phyloP scores from a whole-genome alignment of 306 rosid species.

The Styphnolobium japonicum region DNA sequence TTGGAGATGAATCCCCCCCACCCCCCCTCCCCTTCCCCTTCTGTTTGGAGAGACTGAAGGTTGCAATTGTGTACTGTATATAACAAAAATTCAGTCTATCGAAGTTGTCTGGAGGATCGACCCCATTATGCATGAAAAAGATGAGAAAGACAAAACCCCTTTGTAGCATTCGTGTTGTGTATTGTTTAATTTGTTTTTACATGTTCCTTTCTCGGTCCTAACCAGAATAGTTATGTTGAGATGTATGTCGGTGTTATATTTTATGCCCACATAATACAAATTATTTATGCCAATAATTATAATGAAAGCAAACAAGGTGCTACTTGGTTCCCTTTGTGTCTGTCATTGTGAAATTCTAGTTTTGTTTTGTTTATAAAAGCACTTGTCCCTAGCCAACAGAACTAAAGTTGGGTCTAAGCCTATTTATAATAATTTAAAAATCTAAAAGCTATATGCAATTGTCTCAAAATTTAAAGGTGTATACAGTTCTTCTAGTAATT shows the following conservation, averaged over 20 bases:
- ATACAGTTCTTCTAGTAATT: too few species aligned
- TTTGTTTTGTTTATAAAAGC: too few species aligned
- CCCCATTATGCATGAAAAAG: background rate
- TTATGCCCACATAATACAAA: conserved; percentile 22
- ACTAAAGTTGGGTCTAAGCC: too few species aligned
- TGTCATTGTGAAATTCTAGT: background rate
- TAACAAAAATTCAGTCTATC: conserved; percentile 37
- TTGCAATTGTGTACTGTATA: conserved; percentile 49
- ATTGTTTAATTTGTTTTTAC: conserved; percentile 8
- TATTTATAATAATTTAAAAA: too few species aligned
- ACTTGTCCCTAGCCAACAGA: too few species aligned
- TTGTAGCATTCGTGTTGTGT: conserved; percentile 22
- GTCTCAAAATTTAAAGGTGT: too few species aligned
- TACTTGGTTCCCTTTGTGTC: background rate
- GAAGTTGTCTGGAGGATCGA: conserved; percentile 20
- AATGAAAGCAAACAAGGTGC: conserved; percentile 8
- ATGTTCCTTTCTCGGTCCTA: background rate
- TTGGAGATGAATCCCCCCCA: background rate
- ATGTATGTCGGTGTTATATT: conserved; percentile 18
- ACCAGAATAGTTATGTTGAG: conserved; percentile 8
- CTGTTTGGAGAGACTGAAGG: conserved; percentile 17
- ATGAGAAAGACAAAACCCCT: background rate
- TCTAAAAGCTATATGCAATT: too few species aligned
- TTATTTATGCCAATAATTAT: conserved; percentile 28
- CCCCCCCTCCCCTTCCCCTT: too few species aligned